phyloP scores from a whole-genome alignment of 495 filamentous ascomycete species.

The Neurospora sp. region DNA sequence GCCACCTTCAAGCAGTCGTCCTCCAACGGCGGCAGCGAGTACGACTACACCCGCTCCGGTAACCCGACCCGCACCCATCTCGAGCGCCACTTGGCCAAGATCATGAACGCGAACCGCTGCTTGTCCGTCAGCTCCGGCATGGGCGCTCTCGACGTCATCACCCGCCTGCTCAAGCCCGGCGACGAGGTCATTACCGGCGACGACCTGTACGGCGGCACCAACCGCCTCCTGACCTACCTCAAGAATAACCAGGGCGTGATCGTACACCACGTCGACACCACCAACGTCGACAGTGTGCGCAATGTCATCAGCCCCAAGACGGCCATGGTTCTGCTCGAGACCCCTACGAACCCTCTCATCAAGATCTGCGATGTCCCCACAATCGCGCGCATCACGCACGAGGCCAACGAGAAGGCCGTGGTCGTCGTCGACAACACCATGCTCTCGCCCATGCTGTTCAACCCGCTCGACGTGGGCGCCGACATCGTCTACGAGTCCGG shows the following conservation, averaged over 20 bases:
- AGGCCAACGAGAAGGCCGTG: slow-evolving; percentile 66
- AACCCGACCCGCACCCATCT: slow-evolving; percentile 95
- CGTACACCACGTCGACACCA: slow-evolving; percentile 96
- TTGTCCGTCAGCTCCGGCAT: slow-evolving; percentile 93
- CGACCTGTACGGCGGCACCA: slow-evolving; percentile 92
- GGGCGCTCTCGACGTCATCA: slow-evolving; percentile 95
- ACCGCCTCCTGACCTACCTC: slow-evolving; percentile 87
- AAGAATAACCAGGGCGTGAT: slow-evolving; percentile 76
- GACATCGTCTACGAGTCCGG: slow-evolving; percentile 96
- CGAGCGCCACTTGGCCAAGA: slow-evolving; percentile 94
- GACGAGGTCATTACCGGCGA: slow-evolving; percentile 97
- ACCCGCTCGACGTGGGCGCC: slow-evolving; percentile 86
- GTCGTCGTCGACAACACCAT: slow-evolving; percentile 97
- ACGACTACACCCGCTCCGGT: slow-evolving; percentile 95
- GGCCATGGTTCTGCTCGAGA: slow-evolving; percentile 92
- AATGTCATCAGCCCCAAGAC: slow-evolving; percentile 68
- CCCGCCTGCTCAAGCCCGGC: slow-evolving; percentile 81
- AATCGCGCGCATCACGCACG: slow-evolving; percentile 66
- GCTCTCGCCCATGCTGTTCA: slow-evolving; percentile 86
- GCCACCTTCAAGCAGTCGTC: slow-evolving; percentile 96
- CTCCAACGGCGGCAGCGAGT: slow-evolving; percentile 65
- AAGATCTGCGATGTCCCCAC: slow-evolving; percentile 87
- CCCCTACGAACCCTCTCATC: slow-evolving; percentile 93
- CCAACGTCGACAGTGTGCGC: slow-evolving; percentile 54
- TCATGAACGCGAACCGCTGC: slow-evolving; percentile 87